phyloP scores from a whole-genome alignment of 768 basidiomycete genomes.

The Cystobasidium tubakii region DNA sequence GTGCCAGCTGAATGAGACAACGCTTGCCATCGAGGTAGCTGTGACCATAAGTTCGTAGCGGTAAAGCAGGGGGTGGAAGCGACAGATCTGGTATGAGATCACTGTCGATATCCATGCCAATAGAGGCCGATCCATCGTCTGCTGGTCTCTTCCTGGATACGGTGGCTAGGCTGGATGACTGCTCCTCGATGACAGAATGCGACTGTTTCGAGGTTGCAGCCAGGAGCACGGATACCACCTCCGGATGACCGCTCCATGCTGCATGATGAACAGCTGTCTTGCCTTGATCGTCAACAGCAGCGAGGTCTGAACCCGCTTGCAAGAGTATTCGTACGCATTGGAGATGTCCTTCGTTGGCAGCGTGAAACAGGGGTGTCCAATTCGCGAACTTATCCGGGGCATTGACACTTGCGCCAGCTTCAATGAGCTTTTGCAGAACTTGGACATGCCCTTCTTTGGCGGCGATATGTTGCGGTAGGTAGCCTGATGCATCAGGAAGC shows the following conservation, averaged over 20 bases:
- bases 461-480: conserved; percentile 92
- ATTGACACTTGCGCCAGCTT: conserved; percentile 67
- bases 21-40: conserved; percentile 76
- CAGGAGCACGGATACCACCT: conserved; percentile 62
- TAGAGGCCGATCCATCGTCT: conserved; percentile 41
- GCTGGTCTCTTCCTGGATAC: not conserved
- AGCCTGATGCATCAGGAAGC: conserved; percentile 84
- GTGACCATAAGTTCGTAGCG: conserved; percentile 94
- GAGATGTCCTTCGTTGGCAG: conserved; percentile 75
- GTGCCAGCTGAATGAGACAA: conserved; percentile 74
- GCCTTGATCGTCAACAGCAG: conserved; percentile 72
- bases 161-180: not conserved
- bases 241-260: conserved; percentile 86
- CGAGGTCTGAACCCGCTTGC: conserved; percentile 69
- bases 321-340: conserved; percentile 72
- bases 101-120: conserved; percentile 59
- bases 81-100: conserved; percentile 92
- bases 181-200: not conserved
- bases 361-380: conserved; percentile 96
- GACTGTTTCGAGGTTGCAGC: conserved; percentile 45
- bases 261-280: conserved; percentile 86
- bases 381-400: conserved; percentile 92
- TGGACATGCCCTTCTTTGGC: conserved; percentile 82
- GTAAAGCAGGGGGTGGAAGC: conserved; percentile 95
- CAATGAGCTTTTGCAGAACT: conserved; percentile 70